Base-by-base conservation (phyloP, 1,284 basidiomycete species). In the Fomitiporia mediterranea region DNA sequence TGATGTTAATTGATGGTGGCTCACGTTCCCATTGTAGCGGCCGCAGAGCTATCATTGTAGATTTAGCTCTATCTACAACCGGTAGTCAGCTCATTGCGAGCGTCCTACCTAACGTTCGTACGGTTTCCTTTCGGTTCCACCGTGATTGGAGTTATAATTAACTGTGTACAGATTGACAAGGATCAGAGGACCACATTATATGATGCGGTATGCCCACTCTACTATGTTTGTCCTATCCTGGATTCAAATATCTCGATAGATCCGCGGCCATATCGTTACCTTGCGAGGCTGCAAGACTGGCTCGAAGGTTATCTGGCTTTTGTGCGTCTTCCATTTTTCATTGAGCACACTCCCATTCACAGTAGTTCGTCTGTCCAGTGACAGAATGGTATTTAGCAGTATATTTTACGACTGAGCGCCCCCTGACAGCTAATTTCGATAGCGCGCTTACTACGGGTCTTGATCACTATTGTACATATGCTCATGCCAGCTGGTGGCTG, bases 271-370 rank as follows among this genome's bases (percentile, higher is more conserved):
- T 64, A 89, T 91, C 58, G 89, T 91, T 49, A 91, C 89, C 13
- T 74, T 91, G 23, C 81, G 89, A 32, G 89, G 89, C 27, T 91
- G 88, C 67, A 91, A 91, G 74, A 89, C 89, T 1, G 89, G 89
- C 25, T 91, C 89, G 0, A 90, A 89, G 65, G 87, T 91, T 63
- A 91, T 91, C 65, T 91, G 89, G 89, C 75, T 91, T 49, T 91
- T 91, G 87, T 90, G 70, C 60, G 87, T 80, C 6, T 7, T 28
- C 3, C 15, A 7, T 4, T 9, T 27, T 48, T 46, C 38, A 43
- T 2, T 28, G 19, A 6, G 15, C 25, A 58, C 46, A 17, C 25
- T 55, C 15, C 13, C 48, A 7, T 9, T 43, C 17, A 40, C n/a
- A 43, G 19, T 21, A 27, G n/a, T 35, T 37, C 15, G 11, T 5